Conservation (phyloP, 257 asterid genomes). For the Pogostemon cablin region DNA sequence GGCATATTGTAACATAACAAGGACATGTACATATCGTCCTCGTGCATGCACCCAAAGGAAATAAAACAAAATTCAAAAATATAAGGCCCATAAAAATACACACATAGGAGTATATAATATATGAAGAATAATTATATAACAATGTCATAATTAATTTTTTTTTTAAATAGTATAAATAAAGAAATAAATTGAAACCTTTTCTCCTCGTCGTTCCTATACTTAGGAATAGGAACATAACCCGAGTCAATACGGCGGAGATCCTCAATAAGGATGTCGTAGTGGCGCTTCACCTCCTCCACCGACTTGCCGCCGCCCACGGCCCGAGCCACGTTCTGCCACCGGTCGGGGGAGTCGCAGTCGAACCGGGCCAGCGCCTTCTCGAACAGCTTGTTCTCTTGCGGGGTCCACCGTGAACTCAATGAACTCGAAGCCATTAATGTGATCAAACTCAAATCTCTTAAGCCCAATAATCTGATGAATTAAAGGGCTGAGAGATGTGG, state of each 20-base stretch:
- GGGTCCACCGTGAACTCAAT: conserved; percentile 53
- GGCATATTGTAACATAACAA: conserved; percentile 7
- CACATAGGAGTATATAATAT: too few species aligned
- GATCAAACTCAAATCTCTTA: not conserved
- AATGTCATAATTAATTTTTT: too few species aligned
- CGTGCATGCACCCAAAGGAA: conserved; percentile 23
- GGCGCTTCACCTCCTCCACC: conserved; percentile 65
- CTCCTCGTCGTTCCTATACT: conserved; percentile 43
- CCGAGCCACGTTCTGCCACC: conserved; percentile 79
- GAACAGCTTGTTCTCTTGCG: conserved; percentile 71
- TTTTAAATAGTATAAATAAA: not conserved
- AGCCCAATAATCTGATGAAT: not conserved
- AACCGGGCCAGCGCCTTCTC: conserved; percentile 74
- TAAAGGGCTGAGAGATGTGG: not conserved
- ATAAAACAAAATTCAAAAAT: not conserved
- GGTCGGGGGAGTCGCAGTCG: conserved; percentile 70
- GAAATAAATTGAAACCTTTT: conserved; percentile 34
- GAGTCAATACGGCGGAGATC: conserved; percentile 74
- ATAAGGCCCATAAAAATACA: not conserved
- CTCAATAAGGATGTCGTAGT: conserved; percentile 67
- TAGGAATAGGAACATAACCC: conserved; percentile 68
- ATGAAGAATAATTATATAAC: too few species aligned
- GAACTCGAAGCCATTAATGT: conserved; percentile 53
- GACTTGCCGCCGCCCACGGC: conserved; percentile 78
- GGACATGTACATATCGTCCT: not conserved